Conservation (phyloP, 2,329 filamentous ascomycete species). For the Madurella mycetomatis region DNA sequence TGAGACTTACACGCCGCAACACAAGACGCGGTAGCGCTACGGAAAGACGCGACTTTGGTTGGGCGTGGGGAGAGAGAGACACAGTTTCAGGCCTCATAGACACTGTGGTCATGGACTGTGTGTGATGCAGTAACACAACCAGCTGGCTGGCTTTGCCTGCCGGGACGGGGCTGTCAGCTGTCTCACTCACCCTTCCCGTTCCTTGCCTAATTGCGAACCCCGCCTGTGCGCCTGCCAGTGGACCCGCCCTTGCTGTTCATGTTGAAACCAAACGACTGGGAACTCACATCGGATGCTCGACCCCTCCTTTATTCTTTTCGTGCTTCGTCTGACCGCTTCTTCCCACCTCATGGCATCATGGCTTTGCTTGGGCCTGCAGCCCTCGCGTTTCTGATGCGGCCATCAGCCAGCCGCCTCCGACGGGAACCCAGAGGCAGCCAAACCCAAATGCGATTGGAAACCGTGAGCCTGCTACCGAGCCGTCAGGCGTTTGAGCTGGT, state of each 20-base stretch:
- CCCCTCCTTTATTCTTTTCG: neutral
- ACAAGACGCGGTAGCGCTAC: neutral
- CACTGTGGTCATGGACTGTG: neutral
- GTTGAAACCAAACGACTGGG: neutral
- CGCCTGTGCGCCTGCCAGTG: no score
- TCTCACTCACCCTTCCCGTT: neutral
- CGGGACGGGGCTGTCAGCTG: neutral
- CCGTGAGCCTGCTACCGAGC: no score
- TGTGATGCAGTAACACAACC: neutral
- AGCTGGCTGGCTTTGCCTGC: neutral
- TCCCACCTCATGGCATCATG: neutral
- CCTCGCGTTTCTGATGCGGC: neutral
- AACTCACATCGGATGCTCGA: neutral
- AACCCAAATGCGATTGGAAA: no score
- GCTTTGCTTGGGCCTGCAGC: neutral
- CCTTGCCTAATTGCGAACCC: neutral
- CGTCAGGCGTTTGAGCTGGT: neutral
- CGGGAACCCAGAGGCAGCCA: no score
- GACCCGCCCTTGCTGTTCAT: neutral
- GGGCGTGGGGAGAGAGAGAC: no score
- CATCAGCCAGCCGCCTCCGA: neutral
- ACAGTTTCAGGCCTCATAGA: no score
- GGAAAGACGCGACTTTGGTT: neutral
- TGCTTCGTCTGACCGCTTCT: neutral
- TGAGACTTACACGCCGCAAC: neutral